A percentile compares a stretch with the other conserved stretches of the same genome.
phyloP scores from a whole-genome alignment of 306 rosid genomes.

The Cucurbita moschata region DNA sequence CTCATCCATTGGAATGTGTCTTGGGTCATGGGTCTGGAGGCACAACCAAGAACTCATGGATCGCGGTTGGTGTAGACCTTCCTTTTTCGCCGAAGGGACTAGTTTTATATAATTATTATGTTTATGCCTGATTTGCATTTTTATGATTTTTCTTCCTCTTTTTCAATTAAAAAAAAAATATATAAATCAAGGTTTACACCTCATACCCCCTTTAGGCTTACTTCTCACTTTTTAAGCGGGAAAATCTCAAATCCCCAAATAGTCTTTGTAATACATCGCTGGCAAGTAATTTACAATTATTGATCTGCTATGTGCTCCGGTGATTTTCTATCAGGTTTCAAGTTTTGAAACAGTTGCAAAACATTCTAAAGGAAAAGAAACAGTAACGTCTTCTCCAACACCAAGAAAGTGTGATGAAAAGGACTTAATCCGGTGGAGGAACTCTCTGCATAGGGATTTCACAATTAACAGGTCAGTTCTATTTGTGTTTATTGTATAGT shows the following conservation, averaged over 20 bases:
- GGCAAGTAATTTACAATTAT: neutral
- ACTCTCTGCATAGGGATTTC: slow-evolving; percentile 62
- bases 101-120: no score
- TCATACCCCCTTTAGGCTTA: neutral
- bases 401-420: slow-evolving; percentile 31
- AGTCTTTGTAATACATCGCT: neutral
- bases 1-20: neutral
- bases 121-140: neutral
- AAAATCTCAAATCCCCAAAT: neutral
- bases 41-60: neutral
- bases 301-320: slow-evolving; percentile 4
- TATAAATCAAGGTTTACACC: neutral
- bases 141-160: neutral
- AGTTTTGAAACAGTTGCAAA: slow-evolving; percentile 65
- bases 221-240: neutral
- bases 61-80: neutral
- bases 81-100: neutral
- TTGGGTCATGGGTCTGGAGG: neutral
- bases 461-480: slow-evolving; percentile 56
- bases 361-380: slow-evolving; percentile 14
- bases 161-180: neutral
- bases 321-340: slow-evolving; percentile 44
- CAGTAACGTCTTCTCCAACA: slow-evolving; percentile 10
- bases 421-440: slow-evolving; percentile 47
- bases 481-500: neutral